phyloP scores from a whole-genome alignment of 75 land plant species.

The Cunninghamia lanceolata region DNA sequence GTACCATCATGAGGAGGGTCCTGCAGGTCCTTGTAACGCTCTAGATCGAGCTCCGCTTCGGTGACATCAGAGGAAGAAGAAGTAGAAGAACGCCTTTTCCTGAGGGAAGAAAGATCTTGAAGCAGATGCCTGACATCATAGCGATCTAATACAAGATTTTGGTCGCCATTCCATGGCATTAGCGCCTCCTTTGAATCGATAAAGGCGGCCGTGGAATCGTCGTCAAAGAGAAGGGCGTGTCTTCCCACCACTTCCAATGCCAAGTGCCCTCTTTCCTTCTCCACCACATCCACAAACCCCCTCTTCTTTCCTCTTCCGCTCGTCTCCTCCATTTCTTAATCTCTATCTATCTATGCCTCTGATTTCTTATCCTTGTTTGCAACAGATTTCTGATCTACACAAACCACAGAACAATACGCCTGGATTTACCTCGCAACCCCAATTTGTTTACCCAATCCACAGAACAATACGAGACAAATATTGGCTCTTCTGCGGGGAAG shows the following conservation, averaged over 20 bases:
- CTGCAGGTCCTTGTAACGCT: conserved; percentile 70
- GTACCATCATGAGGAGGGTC: conserved; percentile 7
- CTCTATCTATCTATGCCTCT: too few relatives aligned
- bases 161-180: conserved; percentile 59
- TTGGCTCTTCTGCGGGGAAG: too few relatives aligned
- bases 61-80: conserved; percentile 14
- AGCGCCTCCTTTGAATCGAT: conserved; percentile 71
- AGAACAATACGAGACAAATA: too few relatives aligned
- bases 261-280: not conserved
- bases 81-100: conserved; percentile 16
- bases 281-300: not conserved
- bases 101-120: conserved; percentile 25
- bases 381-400: too few relatives aligned
- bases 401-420: too few relatives aligned
- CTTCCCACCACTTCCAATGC: conserved; percentile 55
- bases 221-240: conserved; percentile 85
- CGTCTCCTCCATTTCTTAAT: not conserved
- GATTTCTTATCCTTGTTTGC: too few relatives aligned
- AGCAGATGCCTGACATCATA: conserved; percentile 92
- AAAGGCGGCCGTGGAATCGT: conserved; percentile 71
- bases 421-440: too few relatives aligned
- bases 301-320: not conserved
- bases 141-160: conserved; percentile 67
- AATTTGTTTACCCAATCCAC: too few relatives aligned
- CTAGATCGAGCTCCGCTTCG: conserved; percentile 50